Conservation (phyloP, 371 early-diverging fungal species). For the Sanchytrium tribonematis region DNA sequence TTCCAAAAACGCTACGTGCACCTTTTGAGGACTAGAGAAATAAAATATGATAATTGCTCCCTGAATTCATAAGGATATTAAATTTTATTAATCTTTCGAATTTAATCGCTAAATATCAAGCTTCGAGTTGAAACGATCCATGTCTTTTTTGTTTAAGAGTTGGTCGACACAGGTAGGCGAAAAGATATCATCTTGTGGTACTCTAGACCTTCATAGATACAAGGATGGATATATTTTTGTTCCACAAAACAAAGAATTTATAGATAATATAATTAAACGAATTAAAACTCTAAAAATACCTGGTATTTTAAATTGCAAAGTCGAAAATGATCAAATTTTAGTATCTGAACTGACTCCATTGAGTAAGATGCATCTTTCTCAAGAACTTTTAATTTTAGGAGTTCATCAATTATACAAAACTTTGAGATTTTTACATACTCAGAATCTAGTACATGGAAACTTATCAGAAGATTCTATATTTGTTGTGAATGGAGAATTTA, state of each 20-base stretch:
- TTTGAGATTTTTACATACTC: neutral
- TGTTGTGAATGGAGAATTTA: neutral
- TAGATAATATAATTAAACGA: neutral
- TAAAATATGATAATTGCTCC: neutral
- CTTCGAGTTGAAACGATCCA: no score
- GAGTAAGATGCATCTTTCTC: neutral
- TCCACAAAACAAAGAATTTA: neutral
- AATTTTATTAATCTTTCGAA: no score
- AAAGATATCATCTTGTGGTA: neutral
- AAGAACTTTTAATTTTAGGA: neutral
- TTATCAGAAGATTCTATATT: neutral
- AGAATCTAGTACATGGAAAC: neutral
- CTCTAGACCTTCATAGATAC: neutral
- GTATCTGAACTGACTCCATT: neutral
- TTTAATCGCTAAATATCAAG: no score
- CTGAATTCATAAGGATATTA: neutral
- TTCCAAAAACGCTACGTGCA: neutral
- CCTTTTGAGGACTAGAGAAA: neutral
- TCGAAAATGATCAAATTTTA: neutral
- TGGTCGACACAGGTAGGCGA: neutral
- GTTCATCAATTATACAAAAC: neutral
- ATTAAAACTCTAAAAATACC: neutral
- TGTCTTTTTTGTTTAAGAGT: neutral
- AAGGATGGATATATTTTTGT: neutral
- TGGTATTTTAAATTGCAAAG: neutral